phyloP scores from a whole-genome alignment of 441 rosid species.

The Daphne laureola region DNA sequence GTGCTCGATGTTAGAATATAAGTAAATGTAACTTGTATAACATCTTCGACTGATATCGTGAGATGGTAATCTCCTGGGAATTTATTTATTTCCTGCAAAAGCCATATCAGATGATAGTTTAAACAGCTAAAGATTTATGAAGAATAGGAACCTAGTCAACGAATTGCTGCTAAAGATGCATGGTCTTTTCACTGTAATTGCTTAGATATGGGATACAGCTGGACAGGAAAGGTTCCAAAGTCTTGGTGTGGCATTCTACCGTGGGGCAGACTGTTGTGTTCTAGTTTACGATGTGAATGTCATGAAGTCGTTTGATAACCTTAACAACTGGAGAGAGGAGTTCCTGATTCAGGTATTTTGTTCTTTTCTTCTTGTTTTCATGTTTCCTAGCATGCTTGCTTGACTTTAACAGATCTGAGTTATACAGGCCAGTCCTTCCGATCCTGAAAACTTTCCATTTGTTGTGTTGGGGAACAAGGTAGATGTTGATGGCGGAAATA shows the following conservation, averaged over 20 bases:
- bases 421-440: slow-evolving; percentile 73
- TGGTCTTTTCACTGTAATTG: not conserved
- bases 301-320: slow-evolving; percentile 78
- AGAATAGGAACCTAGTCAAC: no score
- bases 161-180: no score
- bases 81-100: no score
- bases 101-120: no score
- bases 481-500: slow-evolving; percentile 65
- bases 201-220: slow-evolving; percentile 85
- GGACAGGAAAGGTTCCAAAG: slow-evolving; percentile 62
- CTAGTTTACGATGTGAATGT: slow-evolving; percentile 79
- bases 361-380: not conserved
- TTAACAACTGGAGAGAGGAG: slow-evolving; percentile 81
- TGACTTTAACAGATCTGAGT: not conserved
- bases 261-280: slow-evolving; percentile 62
- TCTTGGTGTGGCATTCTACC: slow-evolving; percentile 74
- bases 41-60: no score
- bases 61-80: no score
- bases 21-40: no score
- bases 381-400: not conserved
- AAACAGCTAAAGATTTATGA: no score
- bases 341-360: slow-evolving; percentile 61
- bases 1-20: no score
- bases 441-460: slow-evolving; percentile 83
- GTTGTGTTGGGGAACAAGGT: slow-evolving; percentile 79